Evolutionary conservation across 2,329 filamentous ascomycete genomes (phyloP).

Genomic region (Trichophyton rubrum): DNA sequence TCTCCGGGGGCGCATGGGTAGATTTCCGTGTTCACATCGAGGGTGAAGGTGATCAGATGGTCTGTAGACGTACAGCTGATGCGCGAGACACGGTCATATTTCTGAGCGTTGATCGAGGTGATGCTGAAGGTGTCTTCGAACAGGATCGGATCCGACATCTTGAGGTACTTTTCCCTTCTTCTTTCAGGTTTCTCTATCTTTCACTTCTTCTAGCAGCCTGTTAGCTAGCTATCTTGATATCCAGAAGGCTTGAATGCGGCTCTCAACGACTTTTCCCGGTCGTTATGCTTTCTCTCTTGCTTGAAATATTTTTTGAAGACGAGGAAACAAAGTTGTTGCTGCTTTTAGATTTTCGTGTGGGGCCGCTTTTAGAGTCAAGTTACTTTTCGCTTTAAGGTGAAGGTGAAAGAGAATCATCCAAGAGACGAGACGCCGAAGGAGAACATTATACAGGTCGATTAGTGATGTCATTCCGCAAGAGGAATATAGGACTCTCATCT

Average conservation of each 20-base stretch:
- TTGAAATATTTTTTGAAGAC: background rate
- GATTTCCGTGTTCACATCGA: conserved; percentile 90
- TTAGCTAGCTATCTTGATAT: background rate
- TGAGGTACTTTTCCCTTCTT: conserved; percentile 17
- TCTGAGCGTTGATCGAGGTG: conserved; percentile 63
- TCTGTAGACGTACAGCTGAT: conserved; percentile 66
- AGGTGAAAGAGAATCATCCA: background rate
- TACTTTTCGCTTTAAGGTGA: background rate
- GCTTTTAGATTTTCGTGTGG: conserved; percentile 1
- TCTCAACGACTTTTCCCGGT: background rate
- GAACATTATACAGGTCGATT: background rate
- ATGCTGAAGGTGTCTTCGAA: conserved; percentile 88
- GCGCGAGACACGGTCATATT: conserved; percentile 92
- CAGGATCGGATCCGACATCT: conserved; percentile 74
- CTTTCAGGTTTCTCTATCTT: background rate
- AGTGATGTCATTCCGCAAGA: conserved; percentile 55
- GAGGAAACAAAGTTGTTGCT: background rate
- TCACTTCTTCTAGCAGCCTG: background rate
- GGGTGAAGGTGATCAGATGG: conserved; percentile 60
- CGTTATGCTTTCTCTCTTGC: background rate
- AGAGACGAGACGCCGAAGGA: background rate
- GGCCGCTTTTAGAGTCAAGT: background rate
- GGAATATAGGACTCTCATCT: conserved; percentile 46
- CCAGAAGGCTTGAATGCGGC: background rate
- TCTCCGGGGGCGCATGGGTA: conserved; percentile 68